Evolutionary conservation across 192 early-diverging fungal species (phyloP), one percentile per base, ranked within the genome.

Genomic region (Paraglomus occultum): DNA sequence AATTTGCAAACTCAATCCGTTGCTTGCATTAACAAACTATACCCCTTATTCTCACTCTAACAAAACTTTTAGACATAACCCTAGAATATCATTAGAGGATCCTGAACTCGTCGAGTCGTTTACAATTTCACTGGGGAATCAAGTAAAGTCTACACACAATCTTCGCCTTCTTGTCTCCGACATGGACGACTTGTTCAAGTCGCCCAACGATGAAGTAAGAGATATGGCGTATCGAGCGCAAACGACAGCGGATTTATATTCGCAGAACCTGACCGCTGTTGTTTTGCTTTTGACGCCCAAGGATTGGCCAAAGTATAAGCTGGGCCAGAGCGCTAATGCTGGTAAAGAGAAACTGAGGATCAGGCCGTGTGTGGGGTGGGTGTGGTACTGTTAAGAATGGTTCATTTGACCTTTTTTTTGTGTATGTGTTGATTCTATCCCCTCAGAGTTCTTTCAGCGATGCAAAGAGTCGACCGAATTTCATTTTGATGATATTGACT

Each of bases 81-180:
- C 31, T 31, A 31, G 31, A 31, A 31, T 31, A 31, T 15, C 14
- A 10, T 5, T 38, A 8, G 67, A 59, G 31, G 45, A 70, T 42
- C 12, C 54, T 38, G 54, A 89, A 17, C 75, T 91, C 8, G 87
- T 87, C 2, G 91, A 92, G 62, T 83, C 84, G 1, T 92, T 90
- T 71, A 90, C 90, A 0, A 87, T 90, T 15, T 80, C 83, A 14
- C 74, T 90, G 10, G 91, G 91, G 5, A 90, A 87, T 31, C 91
- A 91, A 72, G 86, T 88, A n/a, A 85, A 85, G 39, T 84, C 86
- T 7, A 90, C 89, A 20, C 88, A 90, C 64, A 91, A 89, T 75
- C 67, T 92, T 6, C 58, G 88, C 22, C 73, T 92, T 10, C 49
- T 81, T 43, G 86, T 85, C 14, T 77, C 76, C 2, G 80, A 85